Base-by-base conservation (phyloP, 2,329 filamentous ascomycete species). In the Talaromyces piceae region DNA sequence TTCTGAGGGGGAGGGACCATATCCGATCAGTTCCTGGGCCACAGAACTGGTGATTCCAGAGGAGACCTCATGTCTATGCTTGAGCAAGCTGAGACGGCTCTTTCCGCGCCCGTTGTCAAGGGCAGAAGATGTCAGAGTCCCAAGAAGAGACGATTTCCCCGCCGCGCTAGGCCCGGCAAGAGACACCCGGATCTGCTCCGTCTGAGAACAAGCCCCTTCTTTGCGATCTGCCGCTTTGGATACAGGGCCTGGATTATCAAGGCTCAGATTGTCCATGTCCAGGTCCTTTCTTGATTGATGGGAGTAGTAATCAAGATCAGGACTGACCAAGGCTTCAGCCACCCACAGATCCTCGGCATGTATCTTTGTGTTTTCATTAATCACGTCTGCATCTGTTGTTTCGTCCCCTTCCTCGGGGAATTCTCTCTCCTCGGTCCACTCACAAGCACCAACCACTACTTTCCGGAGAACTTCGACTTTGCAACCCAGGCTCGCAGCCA, bases 31-130 rank as follows among this genome's bases (percentile, higher is more conserved):
- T 66, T 97, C 93, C 62, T 96, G 91, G 0, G 93, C 88, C 41
- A 98, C 86, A 5, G 91, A 97, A 64, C 90, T 96, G 1, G 93
- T 98, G 56, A 95, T 78, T 0, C 93, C 93, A 2, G 91, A 94
- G 3, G 80, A 85, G 52, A 97, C 87, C 66, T 98, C 93, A 64
- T 98, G 93, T 9, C 88, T 83, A 68, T 98, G 93, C 65, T 90
- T 95, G 26, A 98, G 75, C 47, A 97, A 77, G 61, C 88, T 91
- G 23, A 96, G 75, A 49, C 93, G 82, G 64, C 89, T 95, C 64
- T 90, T 93, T 0, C 93, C 93, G 56, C 91, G 79, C 0, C 91
- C 91, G 66, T 97, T 96, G 65, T 98, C 93, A 16, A 95, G 74
- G 1, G 84, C 86, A 1, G 90, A 90, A 0, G 89, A 95, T 0